A percentile compares a stretch with the other conserved stretches of the same genome.
phyloP scores from a whole-genome alignment of 2,329 filamentous ascomycete species.

The Ambrosiella beaveri region DNA sequence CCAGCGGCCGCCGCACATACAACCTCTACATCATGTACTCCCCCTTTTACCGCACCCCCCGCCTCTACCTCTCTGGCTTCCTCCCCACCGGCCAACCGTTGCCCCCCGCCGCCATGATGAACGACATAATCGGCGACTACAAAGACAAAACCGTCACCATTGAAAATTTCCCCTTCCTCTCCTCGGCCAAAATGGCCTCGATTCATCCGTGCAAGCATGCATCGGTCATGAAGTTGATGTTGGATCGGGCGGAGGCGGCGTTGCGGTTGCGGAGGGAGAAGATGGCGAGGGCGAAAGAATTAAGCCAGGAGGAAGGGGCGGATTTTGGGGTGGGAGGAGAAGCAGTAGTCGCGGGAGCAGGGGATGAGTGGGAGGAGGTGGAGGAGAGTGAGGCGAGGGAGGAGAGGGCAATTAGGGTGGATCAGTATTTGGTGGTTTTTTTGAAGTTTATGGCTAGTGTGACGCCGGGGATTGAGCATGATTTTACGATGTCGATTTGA shows the following conservation, averaged over 20 bases:
- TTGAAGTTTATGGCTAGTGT: conserved; percentile 80
- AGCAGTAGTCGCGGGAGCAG: conserved; percentile 16
- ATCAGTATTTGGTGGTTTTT: conserved; percentile 77
- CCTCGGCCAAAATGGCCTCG: conserved; percentile 83
- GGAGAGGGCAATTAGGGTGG: conserved; percentile 68
- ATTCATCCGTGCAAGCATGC: conserved; percentile 97
- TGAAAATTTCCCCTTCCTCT: conserved; percentile 92
- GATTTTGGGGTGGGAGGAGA: conserved; percentile 40
- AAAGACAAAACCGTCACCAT: conserved; percentile 97
- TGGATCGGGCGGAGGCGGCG: conserved; percentile 87
- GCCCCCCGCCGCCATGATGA: conserved; percentile 76
- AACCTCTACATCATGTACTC: conserved; percentile 97
- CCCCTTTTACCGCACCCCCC: conserved; percentile 88
- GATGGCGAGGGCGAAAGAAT: conserved; percentile 17
- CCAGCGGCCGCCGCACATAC: conserved; percentile 74
- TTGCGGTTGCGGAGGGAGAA: conserved; percentile 78
- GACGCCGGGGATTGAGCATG: conserved; percentile 91
- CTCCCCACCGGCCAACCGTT: conserved; percentile 62
- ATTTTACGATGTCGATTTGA: conserved; percentile 91
- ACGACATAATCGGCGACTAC: conserved; percentile 90
- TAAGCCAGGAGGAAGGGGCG: conserved; percentile 53
- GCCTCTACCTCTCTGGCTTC: conserved; percentile 89
- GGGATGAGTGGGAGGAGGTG: conserved; percentile 50
- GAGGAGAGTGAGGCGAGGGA: conserved; percentile 46
- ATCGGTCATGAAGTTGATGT: conserved; percentile 90